Percentiles rank a stretch among this genome's conserved stretches.
Conservation (phyloP, 768 basidiomycete genomes). For the Phaffia australis region DNA sequence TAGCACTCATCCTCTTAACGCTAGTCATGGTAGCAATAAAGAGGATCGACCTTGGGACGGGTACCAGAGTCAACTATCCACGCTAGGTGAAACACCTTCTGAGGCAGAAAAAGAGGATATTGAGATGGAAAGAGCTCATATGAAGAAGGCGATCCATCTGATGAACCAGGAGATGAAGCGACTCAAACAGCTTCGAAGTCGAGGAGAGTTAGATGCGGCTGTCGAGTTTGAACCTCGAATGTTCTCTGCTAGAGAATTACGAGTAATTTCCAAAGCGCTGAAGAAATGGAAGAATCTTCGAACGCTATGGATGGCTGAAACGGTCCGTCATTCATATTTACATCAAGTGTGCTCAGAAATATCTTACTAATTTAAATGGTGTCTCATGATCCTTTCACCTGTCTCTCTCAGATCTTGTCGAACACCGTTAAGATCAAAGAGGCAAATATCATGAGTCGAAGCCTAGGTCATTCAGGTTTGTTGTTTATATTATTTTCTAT, state of each 20-base stretch:
- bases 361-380: not conserved
- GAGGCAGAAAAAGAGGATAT: slow-evolving; percentile 70
- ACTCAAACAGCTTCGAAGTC: slow-evolving; percentile 41
- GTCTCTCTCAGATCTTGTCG: slow-evolving; percentile 48
- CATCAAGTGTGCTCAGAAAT: too few relatives aligned
- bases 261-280: slow-evolving; percentile 69
- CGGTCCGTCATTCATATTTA: slow-evolving; percentile 27
- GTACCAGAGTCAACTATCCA: slow-evolving; percentile 53
- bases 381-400: not conserved
- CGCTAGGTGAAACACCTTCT: slow-evolving; percentile 46
- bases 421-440: slow-evolving; percentile 82
- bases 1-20: not conserved
- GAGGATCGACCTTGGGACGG: not conserved
- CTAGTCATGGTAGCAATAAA: not conserved
- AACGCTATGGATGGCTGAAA: slow-evolving; percentile 87
- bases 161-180: slow-evolving; percentile 74
- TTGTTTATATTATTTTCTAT: not conserved
- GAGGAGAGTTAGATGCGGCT: not conserved
- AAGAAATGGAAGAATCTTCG: slow-evolving; percentile 69
- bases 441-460: slow-evolving; percentile 62
- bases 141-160: slow-evolving; percentile 74
- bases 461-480: slow-evolving; percentile 9
- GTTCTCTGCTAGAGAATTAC: slow-evolving; percentile 68
- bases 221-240: slow-evolving; percentile 61
- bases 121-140: slow-evolving; percentile 77